Percentiles rank a stretch among this genome's conserved stretches.
phyloP scores from a whole-genome alignment of 2,329 filamentous ascomycete genomes.

The Sporothrix protearum region DNA sequence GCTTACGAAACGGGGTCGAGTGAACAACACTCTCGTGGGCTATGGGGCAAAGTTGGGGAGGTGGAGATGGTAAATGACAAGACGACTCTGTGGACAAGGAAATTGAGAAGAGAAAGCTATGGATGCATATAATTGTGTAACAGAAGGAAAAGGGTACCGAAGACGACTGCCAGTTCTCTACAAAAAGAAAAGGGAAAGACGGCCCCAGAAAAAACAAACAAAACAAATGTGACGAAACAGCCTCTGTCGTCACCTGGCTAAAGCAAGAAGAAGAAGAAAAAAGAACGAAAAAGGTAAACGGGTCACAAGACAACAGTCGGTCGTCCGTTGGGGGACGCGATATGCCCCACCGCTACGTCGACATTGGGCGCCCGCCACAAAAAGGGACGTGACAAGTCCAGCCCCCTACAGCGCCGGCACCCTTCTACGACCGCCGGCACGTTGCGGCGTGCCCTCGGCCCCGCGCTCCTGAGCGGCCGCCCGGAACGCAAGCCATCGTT shows the following conservation, averaged over 20 bases:
- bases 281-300: too few species aligned
- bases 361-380: neutral
- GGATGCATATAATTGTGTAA: conserved; percentile 5
- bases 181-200: neutral
- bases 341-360: too few species aligned
- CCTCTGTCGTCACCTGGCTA: neutral
- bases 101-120: neutral
- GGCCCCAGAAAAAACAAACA: neutral
- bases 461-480: neutral
- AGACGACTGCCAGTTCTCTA: neutral
- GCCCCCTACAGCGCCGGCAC: neutral
- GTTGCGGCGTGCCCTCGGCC: conserved; percentile 14
- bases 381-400: too few species aligned
- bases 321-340: too few species aligned
- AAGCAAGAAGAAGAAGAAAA: neutral
- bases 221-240: neutral
- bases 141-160: too few species aligned
- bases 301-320: neutral
- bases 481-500: conserved; percentile 10
- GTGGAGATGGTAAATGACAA: neutral
- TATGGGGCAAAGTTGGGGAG: neutral
- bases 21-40: neutral
- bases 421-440: conserved; percentile 2
- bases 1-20: neutral
- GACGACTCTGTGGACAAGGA: neutral